A percentile compares a stretch with the other conserved stretches of the same genome.
These are phyloP conservation scores for Kwoniella newhampshirensis DNA, from an alignment of 768 basidiomycete genomes.

Conservation along the genomic window DNA sequence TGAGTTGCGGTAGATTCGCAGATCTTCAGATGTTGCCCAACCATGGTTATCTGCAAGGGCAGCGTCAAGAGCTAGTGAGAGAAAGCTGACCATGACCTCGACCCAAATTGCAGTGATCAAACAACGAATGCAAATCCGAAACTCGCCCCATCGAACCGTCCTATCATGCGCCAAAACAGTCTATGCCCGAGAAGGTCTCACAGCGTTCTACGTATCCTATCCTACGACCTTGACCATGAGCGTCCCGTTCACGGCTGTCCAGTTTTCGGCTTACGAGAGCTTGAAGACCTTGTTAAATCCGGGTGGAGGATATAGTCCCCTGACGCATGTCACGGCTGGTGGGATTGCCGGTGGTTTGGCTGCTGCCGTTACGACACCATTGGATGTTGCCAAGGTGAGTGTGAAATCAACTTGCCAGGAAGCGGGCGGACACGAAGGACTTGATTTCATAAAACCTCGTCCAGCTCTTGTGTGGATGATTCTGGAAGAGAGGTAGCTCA, in stretches of 20 bases:
- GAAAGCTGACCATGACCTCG: not conserved
- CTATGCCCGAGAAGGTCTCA: conserved; percentile 77
- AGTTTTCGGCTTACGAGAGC: conserved; percentile 95
- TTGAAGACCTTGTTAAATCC: conserved; percentile 85
- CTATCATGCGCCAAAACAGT: conserved; percentile 80
- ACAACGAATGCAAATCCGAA: conserved; percentile 97
- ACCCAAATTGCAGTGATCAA: conserved; percentile 73
- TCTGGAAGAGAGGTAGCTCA: no score
- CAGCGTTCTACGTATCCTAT: conserved; percentile 96
- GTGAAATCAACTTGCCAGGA: no score
- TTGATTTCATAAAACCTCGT: no score
- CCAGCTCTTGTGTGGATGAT: no score
- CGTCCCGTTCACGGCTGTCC: conserved; percentile 96
- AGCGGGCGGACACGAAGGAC: no score
- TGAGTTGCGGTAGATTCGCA: no score
- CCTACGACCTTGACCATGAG: conserved; percentile 96
- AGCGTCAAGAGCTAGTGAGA: no score
- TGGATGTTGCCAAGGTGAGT: conserved; percentile 84
- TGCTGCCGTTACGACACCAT: conserved; percentile 90
- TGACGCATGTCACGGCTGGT: conserved; percentile 86
- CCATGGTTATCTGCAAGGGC: no score
- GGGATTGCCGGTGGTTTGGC: conserved; percentile 91
- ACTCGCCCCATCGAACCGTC: conserved; percentile 85
- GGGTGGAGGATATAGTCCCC: conserved; percentile 80
- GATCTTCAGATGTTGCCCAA: no score